Evolutionary conservation across 179 eudicot species (phyloP).

Genomic region (Silene vulgaris): DNA sequence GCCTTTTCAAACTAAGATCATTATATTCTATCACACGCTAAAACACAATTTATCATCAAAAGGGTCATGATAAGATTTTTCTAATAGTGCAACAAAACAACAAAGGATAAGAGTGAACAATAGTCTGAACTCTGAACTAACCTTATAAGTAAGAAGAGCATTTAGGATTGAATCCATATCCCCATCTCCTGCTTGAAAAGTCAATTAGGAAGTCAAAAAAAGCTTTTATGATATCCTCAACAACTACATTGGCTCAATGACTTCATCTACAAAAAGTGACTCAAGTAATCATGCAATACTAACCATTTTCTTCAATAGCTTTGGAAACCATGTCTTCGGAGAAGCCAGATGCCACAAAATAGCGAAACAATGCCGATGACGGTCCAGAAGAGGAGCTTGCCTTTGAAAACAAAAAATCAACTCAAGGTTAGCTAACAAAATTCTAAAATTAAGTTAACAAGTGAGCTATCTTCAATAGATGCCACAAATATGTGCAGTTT

Average conservation of each 20-base stretch:
- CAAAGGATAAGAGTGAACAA: neutral
- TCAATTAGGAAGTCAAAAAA: neutral
- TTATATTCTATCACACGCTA: neutral
- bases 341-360: slow-evolving; percentile 67
- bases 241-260: neutral
- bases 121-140: slow-evolving; percentile 37
- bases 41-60: neutral
- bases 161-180: slow-evolving; percentile 48
- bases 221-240: neutral
- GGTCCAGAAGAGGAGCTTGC: slow-evolving; percentile 60
- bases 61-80: neutral
- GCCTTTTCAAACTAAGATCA: too few species aligned
- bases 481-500: neutral
- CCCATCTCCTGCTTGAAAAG: slow-evolving; percentile 47
- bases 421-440: slow-evolving; percentile 10
- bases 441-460: neutral
- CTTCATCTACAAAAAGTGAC: neutral
- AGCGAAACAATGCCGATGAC: slow-evolving; percentile 39
- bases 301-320: slow-evolving; percentile 70
- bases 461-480: neutral
- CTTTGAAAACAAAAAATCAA: slow-evolving; percentile 24
- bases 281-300: slow-evolving; percentile 1
- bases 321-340: slow-evolving; percentile 49
- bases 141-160: slow-evolving; percentile 51
- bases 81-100: slow-evolving; percentile 2